Evolutionary conservation across 768 basidiomycete species (phyloP).

Genomic region (Suillus weaverae): DNA sequence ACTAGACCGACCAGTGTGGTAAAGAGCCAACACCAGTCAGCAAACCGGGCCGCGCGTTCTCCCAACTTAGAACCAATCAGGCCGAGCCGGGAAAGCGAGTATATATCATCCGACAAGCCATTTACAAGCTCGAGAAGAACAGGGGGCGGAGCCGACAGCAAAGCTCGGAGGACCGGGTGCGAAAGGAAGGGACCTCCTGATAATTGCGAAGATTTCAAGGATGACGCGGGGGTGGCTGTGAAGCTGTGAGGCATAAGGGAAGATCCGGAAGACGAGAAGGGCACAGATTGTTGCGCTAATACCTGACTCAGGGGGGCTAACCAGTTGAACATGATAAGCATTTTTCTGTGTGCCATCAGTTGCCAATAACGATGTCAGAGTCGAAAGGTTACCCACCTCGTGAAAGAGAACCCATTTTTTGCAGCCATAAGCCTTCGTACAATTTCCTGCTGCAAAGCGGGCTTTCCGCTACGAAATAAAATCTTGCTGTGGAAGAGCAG

Average conservation of each 20-base stretch:
- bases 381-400: conserved; percentile 50
- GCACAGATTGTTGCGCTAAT: conserved; percentile 65
- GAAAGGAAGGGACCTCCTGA: conserved; percentile 28
- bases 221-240: conserved; percentile 13
- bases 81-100: conserved; percentile 72
- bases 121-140: conserved; percentile 77
- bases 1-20: conserved; percentile 78
- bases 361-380: conserved; percentile 9
- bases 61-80: conserved; percentile 65
- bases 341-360: conserved; percentile 52
- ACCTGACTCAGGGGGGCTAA: conserved; percentile 71
- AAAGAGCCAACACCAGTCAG: conserved; percentile 87
- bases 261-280: conserved; percentile 47
- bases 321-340: conserved; percentile 85
- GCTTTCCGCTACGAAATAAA: conserved; percentile 43
- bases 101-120: conserved; percentile 75
- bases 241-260: conserved; percentile 25
- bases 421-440: conserved; percentile 56
- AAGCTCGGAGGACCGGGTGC: conserved; percentile 68
- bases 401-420: conserved; percentile 65
- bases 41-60: conserved; percentile 67
- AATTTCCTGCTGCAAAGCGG: conserved; percentile 56
- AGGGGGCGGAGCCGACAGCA: conserved; percentile 80
- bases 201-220: conserved; percentile 3
- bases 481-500: conserved; percentile 66